These are phyloP conservation scores for Mitragyna speciosa DNA, from an alignment of 257 asterid genomes.

Conservation along the genomic window DNA sequence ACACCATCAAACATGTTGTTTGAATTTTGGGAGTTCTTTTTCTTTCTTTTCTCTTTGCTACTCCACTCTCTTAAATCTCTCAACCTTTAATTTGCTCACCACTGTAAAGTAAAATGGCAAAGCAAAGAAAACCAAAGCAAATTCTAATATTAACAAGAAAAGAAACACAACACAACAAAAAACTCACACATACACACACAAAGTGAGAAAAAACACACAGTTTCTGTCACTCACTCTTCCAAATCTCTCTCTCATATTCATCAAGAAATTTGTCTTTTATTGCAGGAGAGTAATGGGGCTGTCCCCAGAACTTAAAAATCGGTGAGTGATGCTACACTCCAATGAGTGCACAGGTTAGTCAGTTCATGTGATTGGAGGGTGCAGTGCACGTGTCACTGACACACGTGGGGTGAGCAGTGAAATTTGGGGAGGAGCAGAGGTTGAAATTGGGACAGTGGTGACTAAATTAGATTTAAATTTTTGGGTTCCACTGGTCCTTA, in stretches of 20 bases:
- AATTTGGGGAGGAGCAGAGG: neutral
- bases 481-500: slow-evolving; percentile 30
- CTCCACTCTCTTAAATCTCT: neutral
- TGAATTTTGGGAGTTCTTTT: neutral
- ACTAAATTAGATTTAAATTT: neutral
- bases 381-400: slow-evolving; percentile 50
- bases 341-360: slow-evolving; percentile 25
- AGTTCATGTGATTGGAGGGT: slow-evolving; percentile 48
- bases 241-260: slow-evolving; percentile 30
- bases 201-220: neutral
- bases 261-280: slow-evolving; percentile 53
- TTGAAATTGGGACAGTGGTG: neutral
- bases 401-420: slow-evolving; percentile 64
- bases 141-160: neutral
- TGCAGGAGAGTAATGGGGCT: slow-evolving; percentile 31
- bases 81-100: slow-evolving; percentile 1
- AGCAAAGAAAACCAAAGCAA: neutral
- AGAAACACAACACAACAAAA: slow-evolving; percentile 2
- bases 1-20: slow-evolving; percentile 59
- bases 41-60: neutral
- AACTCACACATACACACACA: neutral
- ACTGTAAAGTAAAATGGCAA: slow-evolving; percentile 17
- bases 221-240: neutral
- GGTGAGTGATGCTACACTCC: slow-evolving; percentile 39
- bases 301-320: slow-evolving; percentile 21